Evolutionary conservation across 306 rosid species (phyloP).

Genomic region (Glycyrrhiza uralensis): DNA sequence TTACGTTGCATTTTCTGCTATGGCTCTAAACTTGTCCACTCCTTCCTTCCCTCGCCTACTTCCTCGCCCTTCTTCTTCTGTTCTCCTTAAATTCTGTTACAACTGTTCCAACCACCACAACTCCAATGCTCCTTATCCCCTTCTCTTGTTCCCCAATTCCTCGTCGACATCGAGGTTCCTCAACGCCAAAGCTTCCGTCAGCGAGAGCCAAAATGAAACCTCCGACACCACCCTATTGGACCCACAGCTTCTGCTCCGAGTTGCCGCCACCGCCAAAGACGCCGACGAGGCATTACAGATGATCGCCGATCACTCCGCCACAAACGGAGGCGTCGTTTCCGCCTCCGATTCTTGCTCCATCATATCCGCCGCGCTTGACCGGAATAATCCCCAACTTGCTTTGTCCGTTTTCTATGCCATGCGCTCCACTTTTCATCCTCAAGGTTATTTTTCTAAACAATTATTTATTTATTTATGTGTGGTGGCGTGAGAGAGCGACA

Average conservation of each 20-base stretch:
- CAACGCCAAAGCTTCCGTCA: constrained; percentile 46
- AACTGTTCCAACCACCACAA: not conserved
- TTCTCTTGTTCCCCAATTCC: constrained; percentile 18
- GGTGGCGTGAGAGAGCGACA: too few relatives aligned
- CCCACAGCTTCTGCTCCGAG: constrained; percentile 32
- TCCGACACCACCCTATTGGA: constrained; percentile 41
- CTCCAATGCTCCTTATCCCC: not conserved
- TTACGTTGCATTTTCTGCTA: constrained; percentile 1
- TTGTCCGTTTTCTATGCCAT: constrained; percentile 78
- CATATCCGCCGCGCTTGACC: constrained; percentile 60
- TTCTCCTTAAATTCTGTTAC: constrained; percentile 28
- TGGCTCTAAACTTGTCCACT: constrained; percentile 52
- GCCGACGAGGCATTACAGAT: constrained; percentile 54
- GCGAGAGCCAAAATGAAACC: constrained; percentile 47
- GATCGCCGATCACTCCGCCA: constrained; percentile 38
- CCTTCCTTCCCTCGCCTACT: constrained; percentile 51
- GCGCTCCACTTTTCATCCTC: constrained; percentile 57
- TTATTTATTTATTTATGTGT: not conserved
- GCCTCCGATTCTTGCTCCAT: constrained; percentile 55
- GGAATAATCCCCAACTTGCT: constrained; percentile 70
- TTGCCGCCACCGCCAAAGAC: constrained; percentile 49
- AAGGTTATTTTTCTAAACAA: constrained; percentile 11
- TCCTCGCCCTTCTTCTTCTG: constrained; percentile 27
- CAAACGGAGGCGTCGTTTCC: constrained; percentile 47
- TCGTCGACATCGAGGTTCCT: constrained; percentile 20